phyloP scores from a whole-genome alignment of 345 rosid genomes.

The Hibiscus trionum region DNA sequence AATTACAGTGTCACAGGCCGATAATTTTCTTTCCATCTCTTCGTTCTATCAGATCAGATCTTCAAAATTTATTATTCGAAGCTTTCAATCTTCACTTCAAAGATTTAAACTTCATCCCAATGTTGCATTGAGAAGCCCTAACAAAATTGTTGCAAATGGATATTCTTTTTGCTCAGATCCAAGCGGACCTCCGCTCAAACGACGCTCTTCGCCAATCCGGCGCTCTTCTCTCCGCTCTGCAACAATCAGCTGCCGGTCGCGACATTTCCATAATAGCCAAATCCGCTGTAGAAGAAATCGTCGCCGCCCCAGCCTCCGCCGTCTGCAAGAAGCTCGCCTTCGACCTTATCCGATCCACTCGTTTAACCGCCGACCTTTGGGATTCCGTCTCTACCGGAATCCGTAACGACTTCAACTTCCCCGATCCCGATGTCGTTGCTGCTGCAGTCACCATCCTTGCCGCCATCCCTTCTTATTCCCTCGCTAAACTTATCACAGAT shows the following conservation, averaged over 20 bases:
- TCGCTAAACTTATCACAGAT: conserved; percentile 68
- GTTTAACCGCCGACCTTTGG: conserved; percentile 94
- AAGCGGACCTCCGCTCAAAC: conserved; percentile 96
- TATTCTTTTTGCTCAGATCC: conserved; percentile 94
- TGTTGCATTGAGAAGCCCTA: not conserved
- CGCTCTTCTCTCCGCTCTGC: conserved; percentile 91
- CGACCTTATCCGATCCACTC: conserved; percentile 92
- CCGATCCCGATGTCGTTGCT: conserved; percentile 90
- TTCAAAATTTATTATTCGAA: no score
- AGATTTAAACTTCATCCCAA: no score
- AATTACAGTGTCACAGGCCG: no score
- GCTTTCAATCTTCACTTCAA: no score
- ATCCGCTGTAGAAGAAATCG: conserved; percentile 90
- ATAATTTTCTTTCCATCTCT: no score
- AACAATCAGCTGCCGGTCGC: conserved; percentile 89
- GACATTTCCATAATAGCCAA: conserved; percentile 63
- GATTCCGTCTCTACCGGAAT: conserved; percentile 76
- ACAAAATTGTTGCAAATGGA: conserved; percentile 36
- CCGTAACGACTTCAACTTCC: conserved; percentile 81
- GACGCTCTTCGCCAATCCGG: conserved; percentile 92
- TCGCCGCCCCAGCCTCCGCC: conserved; percentile 86
- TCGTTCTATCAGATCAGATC: no score
- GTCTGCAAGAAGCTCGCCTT: conserved; percentile 95
- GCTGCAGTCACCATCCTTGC: conserved; percentile 87
- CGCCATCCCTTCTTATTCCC: conserved; percentile 74